phyloP scores from a whole-genome alignment of 148 eudicot genomes.

The Fagopyrum homotropicum region DNA sequence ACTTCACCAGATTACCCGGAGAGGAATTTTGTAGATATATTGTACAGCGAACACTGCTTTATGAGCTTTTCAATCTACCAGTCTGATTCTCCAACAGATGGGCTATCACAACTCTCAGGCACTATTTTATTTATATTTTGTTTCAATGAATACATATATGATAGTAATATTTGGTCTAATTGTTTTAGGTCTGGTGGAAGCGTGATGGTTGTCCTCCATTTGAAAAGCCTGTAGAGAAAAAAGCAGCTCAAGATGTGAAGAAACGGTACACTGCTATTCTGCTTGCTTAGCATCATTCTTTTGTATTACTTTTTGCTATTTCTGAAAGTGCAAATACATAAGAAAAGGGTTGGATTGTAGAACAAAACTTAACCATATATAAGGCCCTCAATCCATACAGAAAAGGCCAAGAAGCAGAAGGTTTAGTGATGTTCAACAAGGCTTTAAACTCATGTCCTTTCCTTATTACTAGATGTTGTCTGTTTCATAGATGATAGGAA shows the following conservation, averaged over 20 bases:
- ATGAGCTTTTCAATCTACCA: background rate
- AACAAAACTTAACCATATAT: too few relatives aligned
- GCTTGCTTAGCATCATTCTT: background rate
- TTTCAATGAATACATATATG: background rate
- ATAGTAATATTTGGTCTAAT: background rate
- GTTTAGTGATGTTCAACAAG: too few relatives aligned
- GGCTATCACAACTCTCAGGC: background rate
- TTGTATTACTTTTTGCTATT: background rate
- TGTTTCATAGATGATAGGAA: background rate
- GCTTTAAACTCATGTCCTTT: too few relatives aligned
- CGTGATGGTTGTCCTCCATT: conserved; percentile 96
- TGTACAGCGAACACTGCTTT: background rate
- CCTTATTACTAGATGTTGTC: background rate
- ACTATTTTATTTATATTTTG: background rate
- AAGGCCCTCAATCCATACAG: too few relatives aligned
- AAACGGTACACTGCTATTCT: conserved; percentile 53
- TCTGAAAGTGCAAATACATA: too few relatives aligned
- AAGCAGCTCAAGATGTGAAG: conserved; percentile 54
- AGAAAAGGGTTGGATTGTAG: too few relatives aligned
- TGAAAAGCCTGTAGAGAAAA: conserved; percentile 74
- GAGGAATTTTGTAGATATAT: background rate
- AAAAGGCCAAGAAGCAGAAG: too few relatives aligned
- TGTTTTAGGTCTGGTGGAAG: conserved; percentile 93
- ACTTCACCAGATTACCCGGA: background rate
- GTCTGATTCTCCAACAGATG: background rate